Percentiles rank a stretch among this genome's conserved stretches.
Conservation (phyloP, 2,329 filamentous ascomycete genomes). For the Aspergillus thermomutatus region DNA sequence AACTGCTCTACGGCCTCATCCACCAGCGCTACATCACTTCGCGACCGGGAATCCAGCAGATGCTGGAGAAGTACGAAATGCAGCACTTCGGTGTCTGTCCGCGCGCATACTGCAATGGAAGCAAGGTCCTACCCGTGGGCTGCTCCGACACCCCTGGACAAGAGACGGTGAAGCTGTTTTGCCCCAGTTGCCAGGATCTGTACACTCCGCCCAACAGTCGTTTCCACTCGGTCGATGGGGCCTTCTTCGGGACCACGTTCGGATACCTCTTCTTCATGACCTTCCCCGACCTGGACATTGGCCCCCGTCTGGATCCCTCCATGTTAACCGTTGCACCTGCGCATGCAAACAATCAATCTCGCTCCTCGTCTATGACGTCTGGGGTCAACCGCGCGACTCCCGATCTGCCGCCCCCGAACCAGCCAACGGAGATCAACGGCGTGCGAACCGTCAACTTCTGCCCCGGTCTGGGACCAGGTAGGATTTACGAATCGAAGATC, state of each 20-base stretch:
- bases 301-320: conserved; percentile 59
- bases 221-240: conserved; percentile 95
- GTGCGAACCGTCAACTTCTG: conserved; percentile 83
- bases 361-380: conserved; percentile 30
- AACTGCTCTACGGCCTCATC: conserved; percentile 96
- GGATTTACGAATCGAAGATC: conserved; percentile 91
- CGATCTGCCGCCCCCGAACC: conserved; percentile 39
- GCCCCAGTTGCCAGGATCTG: conserved; percentile 91
- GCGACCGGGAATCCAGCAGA: conserved; percentile 92
- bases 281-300: conserved; percentile 90
- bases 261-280: conserved; percentile 97
- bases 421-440: conserved; percentile 69
- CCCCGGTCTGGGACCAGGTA: conserved; percentile 75
- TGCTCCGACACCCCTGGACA: conserved; percentile 92
- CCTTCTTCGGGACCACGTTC: conserved; percentile 97
- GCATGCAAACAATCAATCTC: conserved; percentile 27
- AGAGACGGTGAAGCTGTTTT: conserved; percentile 98
- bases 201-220: conserved; percentile 96
- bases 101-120: conserved; percentile 86
- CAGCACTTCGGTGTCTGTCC: conserved; percentile 95
- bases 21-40: conserved; percentile 99
- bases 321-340: conserved; percentile 26
- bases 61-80: conserved; percentile 98
- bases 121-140: conserved; percentile 87
- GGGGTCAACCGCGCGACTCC: conserved; percentile 26